A percentile compares a stretch with the other conserved stretches of the same genome.
Conservation (phyloP, 177 flowering plant species). For the Vitis hybrid region DNA sequence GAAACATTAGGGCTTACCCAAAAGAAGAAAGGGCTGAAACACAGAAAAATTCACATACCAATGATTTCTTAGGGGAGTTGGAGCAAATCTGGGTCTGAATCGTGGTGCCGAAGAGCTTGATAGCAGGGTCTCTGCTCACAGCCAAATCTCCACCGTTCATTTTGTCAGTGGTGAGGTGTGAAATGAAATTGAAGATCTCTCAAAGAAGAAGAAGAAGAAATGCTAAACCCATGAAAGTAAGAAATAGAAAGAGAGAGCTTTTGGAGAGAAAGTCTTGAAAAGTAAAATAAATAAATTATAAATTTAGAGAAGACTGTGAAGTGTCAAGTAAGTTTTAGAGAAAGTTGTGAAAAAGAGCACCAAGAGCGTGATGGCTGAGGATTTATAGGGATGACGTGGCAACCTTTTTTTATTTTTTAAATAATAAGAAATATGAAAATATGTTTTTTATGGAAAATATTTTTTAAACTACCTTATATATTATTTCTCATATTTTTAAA, state of each 20-base stretch:
- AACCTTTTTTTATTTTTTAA: conserved; percentile 5
- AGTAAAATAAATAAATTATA: too few relatives aligned
- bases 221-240: too few relatives aligned
- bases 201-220: conserved; percentile 6
- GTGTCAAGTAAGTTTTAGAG: background rate
- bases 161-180: background rate
- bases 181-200: background rate
- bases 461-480: too few relatives aligned
- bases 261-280: too few relatives aligned
- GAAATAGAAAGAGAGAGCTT: too few relatives aligned
- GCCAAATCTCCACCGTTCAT: conserved; percentile 21
- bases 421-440: too few relatives aligned
- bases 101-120: conserved; percentile 55
- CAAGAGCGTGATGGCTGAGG: conserved; percentile 28
- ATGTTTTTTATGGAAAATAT: too few relatives aligned
- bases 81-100: conserved; percentile 33
- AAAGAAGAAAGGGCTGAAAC: too few relatives aligned
- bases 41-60: too few relatives aligned
- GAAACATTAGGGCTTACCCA: too few relatives aligned
- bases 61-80: background rate
- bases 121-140: conserved; percentile 35
- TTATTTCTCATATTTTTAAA: too few relatives aligned
- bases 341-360: conserved; percentile 14
- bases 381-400: background rate
- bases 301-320: too few relatives aligned